These are phyloP conservation scores for Leccinum truebloodii DNA, from an alignment of 768 basidiomycete species.

Conservation along the genomic window DNA sequence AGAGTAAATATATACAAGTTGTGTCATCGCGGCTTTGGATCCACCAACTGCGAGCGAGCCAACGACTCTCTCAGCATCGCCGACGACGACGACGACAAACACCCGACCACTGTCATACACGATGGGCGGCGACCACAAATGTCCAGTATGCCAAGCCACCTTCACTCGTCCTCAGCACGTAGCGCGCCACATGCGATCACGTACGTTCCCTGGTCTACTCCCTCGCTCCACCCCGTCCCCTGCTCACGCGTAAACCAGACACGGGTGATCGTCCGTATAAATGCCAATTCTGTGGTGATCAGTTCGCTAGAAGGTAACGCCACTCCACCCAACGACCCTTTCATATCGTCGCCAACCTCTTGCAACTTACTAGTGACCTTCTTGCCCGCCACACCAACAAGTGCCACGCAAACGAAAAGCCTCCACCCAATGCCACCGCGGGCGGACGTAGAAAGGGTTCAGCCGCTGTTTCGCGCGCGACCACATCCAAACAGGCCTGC, in stretches of 20 bases:
- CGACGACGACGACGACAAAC: conserved; percentile 7
- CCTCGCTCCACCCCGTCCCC: conserved; percentile 23
- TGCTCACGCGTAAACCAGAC: conserved; percentile 45
- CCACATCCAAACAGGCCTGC: conserved; percentile 81
- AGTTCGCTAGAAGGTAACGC: conserved; percentile 78
- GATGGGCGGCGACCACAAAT: conserved; percentile 85
- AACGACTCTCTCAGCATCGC: conserved; percentile 21
- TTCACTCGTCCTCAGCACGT: conserved; percentile 92
- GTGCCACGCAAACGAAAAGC: conserved; percentile 80
- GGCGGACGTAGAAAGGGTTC: conserved; percentile 61
- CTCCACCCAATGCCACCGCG: conserved; percentile 34
- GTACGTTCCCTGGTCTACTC: conserved; percentile 47
- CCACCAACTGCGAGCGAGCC: conserved; percentile 25
- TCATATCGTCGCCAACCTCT: conserved; percentile 11
- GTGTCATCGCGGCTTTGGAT: conserved; percentile 36
- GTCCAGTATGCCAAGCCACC: conserved; percentile 83
- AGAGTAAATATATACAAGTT: conserved; percentile 40
- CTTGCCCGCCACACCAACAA: conserved; percentile 87
- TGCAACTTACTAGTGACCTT: conserved; percentile 57
- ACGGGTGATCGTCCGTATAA: conserved; percentile 91
- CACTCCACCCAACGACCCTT: conserved; percentile 6
- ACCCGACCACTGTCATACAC: conserved; percentile 1
- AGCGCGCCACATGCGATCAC: conserved; percentile 86
- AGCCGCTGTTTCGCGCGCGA: conserved; percentile 66
- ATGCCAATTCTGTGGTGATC: conserved; percentile 85